Evolutionary conservation across 805 yeast genomes (phyloP).

Genomic region (Nakazawaea sp.): DNA sequence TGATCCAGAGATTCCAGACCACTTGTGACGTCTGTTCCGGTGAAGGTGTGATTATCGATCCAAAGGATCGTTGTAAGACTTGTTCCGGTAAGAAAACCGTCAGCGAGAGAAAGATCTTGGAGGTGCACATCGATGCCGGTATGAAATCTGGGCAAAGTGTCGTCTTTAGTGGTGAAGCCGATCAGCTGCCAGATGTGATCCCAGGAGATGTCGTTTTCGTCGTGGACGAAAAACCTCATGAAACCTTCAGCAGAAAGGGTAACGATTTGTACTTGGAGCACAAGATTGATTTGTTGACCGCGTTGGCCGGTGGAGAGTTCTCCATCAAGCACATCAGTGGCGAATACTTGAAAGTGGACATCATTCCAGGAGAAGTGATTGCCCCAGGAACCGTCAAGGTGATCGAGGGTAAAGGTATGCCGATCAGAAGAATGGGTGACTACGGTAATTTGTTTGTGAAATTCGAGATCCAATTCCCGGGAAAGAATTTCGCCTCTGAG

Average conservation of each 20-base stretch:
- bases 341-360: slow-evolving; percentile 76
- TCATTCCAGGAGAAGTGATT: slow-evolving; percentile 90
- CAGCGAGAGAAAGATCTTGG: slow-evolving; percentile 85
- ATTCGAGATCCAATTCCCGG: slow-evolving; percentile 88
- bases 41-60: slow-evolving; percentile 79
- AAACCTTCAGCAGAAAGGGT: slow-evolving; percentile 77
- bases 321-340: slow-evolving; percentile 87
- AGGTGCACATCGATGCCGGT: slow-evolving; percentile 94
- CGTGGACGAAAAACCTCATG: slow-evolving; percentile 85
- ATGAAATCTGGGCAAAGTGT: slow-evolving; percentile 92
- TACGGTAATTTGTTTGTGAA: slow-evolving; percentile 81
- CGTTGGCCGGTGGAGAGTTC: slow-evolving; percentile 93
- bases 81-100: slow-evolving; percentile 88
- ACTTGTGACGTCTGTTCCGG: slow-evolving; percentile 91
- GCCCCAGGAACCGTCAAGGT: slow-evolving; percentile 79
- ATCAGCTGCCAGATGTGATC: slow-evolving; percentile 88
- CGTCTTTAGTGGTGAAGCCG: slow-evolving; percentile 93
- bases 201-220: slow-evolving; percentile 97
- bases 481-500: slow-evolving; percentile 62
- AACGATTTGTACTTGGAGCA: slow-evolving; percentile 81
- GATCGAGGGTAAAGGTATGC: slow-evolving; percentile 95
- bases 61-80: slow-evolving; percentile 79
- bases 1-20: slow-evolving; percentile 96
- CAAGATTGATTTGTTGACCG: slow-evolving; percentile 86
- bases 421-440: slow-evolving; percentile 82